phyloP scores from a whole-genome alignment of 805 yeast species.

The Ogataea haglerorum region DNA sequence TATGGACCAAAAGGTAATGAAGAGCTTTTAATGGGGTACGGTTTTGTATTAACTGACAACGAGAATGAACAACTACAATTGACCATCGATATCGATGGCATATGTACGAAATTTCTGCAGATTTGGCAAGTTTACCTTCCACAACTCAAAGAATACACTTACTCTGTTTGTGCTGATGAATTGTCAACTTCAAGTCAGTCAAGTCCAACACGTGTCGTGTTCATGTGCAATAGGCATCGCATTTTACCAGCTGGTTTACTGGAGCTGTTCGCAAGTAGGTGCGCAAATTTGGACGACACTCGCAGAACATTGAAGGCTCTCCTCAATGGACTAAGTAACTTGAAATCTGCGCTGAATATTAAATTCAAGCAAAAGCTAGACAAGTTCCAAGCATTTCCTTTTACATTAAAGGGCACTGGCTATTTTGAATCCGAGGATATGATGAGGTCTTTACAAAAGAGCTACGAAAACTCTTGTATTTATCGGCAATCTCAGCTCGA shows the following conservation, averaged over 20 bases:
- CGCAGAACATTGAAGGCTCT: slow-evolving; percentile 46
- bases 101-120: slow-evolving; percentile 3
- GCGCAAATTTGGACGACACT: slow-evolving; percentile 46
- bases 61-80: slow-evolving; percentile 57
- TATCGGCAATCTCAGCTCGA: slow-evolving; percentile 42
- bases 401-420: too few species aligned
- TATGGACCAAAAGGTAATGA: slow-evolving; percentile 89
- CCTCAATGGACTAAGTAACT: slow-evolving; percentile 59
- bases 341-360: slow-evolving; percentile 49
- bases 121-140: slow-evolving; percentile 28
- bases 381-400: neutral
- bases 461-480: slow-evolving; percentile 27
- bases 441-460: neutral
- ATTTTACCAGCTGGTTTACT: slow-evolving; percentile 45
- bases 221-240: slow-evolving; percentile 27
- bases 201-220: slow-evolving; percentile 14
- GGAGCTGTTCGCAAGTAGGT: slow-evolving; percentile 50
- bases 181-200: neutral
- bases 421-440: slow-evolving; percentile 1
- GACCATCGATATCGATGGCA: slow-evolving; percentile 48
- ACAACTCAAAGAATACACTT: slow-evolving; percentile 27
- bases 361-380: slow-evolving; percentile 33
- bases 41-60: slow-evolving; percentile 62
- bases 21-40: slow-evolving; percentile 77
- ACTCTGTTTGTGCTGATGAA: slow-evolving; percentile 16